Percentiles rank a stretch among this genome's conserved stretches.
These are phyloP conservation scores for Saururus chinensis DNA, from an alignment of 164 flowering plant genomes.

Conservation along the genomic window DNA sequence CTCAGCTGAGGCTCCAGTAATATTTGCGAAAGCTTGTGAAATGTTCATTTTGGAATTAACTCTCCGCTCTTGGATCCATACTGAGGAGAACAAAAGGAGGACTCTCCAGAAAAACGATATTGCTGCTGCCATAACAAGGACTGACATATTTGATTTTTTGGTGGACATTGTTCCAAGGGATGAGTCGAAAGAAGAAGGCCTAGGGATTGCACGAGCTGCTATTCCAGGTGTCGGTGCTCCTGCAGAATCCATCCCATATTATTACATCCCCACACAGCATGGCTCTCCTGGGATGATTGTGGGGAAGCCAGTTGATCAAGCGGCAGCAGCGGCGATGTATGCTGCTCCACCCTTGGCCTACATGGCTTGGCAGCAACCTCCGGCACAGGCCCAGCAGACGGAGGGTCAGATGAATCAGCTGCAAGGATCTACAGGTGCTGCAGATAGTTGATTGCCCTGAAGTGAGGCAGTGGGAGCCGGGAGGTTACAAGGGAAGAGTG, in stretches of 20 bases:
- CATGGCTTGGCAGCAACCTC: constrained; percentile 15
- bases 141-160: constrained; percentile 15
- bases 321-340: constrained; percentile 5
- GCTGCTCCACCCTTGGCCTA: constrained; percentile 8
- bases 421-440: background rate
- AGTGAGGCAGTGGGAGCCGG: no score
- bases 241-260: constrained; percentile 10
- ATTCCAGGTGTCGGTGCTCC: constrained; percentile 10
- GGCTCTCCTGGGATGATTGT: constrained; percentile 7
- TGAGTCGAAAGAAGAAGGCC: constrained; percentile 15
- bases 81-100: constrained; percentile 16
- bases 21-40: constrained; percentile 16
- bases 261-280: constrained; percentile 1
- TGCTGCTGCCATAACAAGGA: constrained; percentile 15
- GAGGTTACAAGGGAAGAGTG: no score
- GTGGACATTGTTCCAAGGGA: constrained; percentile 17
- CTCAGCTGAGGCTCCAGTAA: constrained; percentile 15
- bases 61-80: constrained; percentile 15
- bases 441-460: background rate
- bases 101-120: constrained; percentile 18
- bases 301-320: constrained; percentile 11
- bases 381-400: constrained; percentile 4
- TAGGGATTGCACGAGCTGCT: constrained; percentile 6
- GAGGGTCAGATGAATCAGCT: background rate
- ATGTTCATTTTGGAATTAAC: constrained; percentile 17